phyloP scores from a whole-genome alignment of 495 filamentous ascomycete species.

The Hypoxylon lenormandii region DNA sequence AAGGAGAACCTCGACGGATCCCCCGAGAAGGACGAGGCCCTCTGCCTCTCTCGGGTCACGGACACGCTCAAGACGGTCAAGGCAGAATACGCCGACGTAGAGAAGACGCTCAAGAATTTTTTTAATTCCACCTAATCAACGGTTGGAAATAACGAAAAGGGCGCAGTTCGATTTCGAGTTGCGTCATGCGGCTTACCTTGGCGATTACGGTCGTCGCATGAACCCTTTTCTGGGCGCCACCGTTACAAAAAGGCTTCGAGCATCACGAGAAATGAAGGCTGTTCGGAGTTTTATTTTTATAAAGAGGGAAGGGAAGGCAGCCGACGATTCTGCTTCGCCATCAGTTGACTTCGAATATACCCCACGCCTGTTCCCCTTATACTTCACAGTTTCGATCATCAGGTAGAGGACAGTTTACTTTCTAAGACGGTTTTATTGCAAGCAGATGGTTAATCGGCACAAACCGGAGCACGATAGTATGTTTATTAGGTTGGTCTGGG shows the following conservation, averaged over 20 bases:
- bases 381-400: slow-evolving; percentile 36
- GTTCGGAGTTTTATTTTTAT: slow-evolving; percentile 32
- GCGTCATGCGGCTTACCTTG: slow-evolving; percentile 26
- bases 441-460: slow-evolving; percentile 26
- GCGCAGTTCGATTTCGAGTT: slow-evolving; percentile 32
- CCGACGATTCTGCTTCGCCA: slow-evolving; percentile 37
- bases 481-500: slow-evolving; percentile 31
- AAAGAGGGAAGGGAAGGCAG: slow-evolving; percentile 37
- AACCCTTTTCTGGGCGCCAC: slow-evolving; percentile 21
- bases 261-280: slow-evolving; percentile 53
- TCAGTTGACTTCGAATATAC: slow-evolving; percentile 48
- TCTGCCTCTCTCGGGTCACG: slow-evolving; percentile 75
- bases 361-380: slow-evolving; percentile 40
- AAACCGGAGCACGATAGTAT: slow-evolving; percentile 37
- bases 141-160: slow-evolving; percentile 14
- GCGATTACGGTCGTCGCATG: slow-evolving; percentile 35
- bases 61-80: slow-evolving; percentile 77
- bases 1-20: slow-evolving; percentile 80
- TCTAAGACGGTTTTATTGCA: slow-evolving; percentile 39
- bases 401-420: slow-evolving; percentile 46
- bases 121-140: slow-evolving; percentile 62
- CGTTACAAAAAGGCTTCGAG: slow-evolving; percentile 33
- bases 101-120: slow-evolving; percentile 76
- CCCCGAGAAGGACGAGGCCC: slow-evolving; percentile 70
- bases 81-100: slow-evolving; percentile 79